Evolutionary conservation across 2,329 filamentous ascomycete genomes (phyloP), one percentile per base, ranked within the genome.

Genomic region (Verticillium nubilum): DNA sequence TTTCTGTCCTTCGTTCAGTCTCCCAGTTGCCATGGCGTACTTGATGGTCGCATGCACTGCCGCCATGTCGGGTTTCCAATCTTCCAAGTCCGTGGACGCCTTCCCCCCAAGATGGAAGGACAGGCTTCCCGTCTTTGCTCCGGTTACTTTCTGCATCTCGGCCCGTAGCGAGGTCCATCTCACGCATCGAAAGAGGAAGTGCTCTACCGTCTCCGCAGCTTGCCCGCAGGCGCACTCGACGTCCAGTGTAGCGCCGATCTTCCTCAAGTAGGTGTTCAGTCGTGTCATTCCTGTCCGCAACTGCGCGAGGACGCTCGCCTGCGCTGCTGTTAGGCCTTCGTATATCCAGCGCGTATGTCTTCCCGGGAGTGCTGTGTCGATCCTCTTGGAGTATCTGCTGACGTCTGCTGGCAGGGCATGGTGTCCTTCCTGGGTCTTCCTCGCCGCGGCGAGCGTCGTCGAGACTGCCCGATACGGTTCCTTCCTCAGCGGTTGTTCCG

Each of bases 131-230:
- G 26, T 55, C 31, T 37, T 28, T 10, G 54, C 17, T 28, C 19
- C 29, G 17, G 31, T 55, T 19, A 4, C 27, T 55, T 55, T 17
- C 27, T 28, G 54, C 42, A 55, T 55, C 31, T 37, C 29, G n/a
- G n/a, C n/a, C 17, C 19, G 31, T 10, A 56, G 35, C 27, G 63
- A 59, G 4, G 64, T 68, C 70, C 63, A 71, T 59, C 66, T 66
- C 58, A 25, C 62, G 59, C 59, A 70, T 63, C 61, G 61, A 59
- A 69, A 69, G 59, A 70, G 64, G 31, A 69, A 68, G 64, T 69
- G 62, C 52, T 69, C 62, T 23, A 66, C 63, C 31, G 62, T 70
- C 58, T 70, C 66, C 68, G 59, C 65, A 26, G 55, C 62, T 59
- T 60, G 55, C 17, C 60, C 60, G 28, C 58, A 62, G n/a, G 52